Conservation (phyloP, 495 filamentous ascomycete species). For the Neurospora cerealis region DNA sequence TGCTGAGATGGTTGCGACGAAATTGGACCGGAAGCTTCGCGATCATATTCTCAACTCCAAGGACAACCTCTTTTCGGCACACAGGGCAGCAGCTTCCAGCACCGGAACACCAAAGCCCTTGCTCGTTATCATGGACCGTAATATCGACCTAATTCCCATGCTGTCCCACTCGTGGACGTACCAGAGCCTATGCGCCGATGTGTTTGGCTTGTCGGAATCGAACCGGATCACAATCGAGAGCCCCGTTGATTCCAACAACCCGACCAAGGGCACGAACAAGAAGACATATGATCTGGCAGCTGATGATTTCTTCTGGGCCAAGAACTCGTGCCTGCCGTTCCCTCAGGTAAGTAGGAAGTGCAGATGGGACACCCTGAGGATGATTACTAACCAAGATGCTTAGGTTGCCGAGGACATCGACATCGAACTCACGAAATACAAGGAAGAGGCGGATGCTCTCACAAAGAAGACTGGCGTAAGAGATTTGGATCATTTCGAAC, state of each 20-base stretch:
- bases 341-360: constrained; percentile 56
- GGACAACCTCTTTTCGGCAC: constrained; percentile 75
- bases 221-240: constrained; percentile 95
- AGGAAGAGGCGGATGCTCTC: constrained; percentile 88
- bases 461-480: constrained; percentile 91
- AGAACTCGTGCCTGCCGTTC: constrained; percentile 87
- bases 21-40: constrained; percentile 87
- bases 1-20: constrained; percentile 87
- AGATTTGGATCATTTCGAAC: constrained; percentile 87
- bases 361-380: background rate
- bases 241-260: constrained; percentile 62
- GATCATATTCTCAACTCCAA: constrained; percentile 97
- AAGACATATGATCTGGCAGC: constrained; percentile 82
- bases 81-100: constrained; percentile 27
- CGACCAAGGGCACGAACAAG: constrained; percentile 61
- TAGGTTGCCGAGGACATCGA: constrained; percentile 33
- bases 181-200: constrained; percentile 90
- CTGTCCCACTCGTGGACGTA: constrained; percentile 98
- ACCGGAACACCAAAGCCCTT: constrained; percentile 61
- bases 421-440: constrained; percentile 83
- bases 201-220: constrained; percentile 50
- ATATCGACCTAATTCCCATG: constrained; percentile 96
- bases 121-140: constrained; percentile 84
- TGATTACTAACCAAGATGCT: background rate
- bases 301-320: constrained; percentile 95